Evolutionary conservation across 176 grass and related monocot genomes (phyloP).

Genomic region (Ensete ventricosum): DNA sequence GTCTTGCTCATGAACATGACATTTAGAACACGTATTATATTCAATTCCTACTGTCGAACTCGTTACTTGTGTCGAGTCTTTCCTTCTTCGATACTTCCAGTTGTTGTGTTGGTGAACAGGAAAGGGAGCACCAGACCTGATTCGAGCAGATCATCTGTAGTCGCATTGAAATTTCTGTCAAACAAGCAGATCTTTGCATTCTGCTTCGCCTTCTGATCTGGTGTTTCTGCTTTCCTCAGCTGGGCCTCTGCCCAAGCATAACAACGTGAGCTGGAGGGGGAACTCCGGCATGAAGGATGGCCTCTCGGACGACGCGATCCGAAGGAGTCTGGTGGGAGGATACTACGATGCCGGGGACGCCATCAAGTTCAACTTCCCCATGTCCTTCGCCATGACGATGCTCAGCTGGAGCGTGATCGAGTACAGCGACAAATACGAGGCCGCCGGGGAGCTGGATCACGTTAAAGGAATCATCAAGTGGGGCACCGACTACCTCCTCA

Average conservation of each 20-base stretch:
- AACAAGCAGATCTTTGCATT: not conserved
- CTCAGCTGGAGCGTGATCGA: slow-evolving; percentile 22
- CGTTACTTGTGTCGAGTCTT: too few species aligned
- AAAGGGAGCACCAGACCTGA: not conserved
- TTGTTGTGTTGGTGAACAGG: too few species aligned
- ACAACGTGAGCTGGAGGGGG: slow-evolving; percentile 14
- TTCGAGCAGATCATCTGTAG: too few species aligned
- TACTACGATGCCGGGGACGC: slow-evolving; percentile 13
- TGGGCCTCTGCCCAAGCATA: slow-evolving; percentile 6
- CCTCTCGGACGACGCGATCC: not conserved
- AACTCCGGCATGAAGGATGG: slow-evolving; percentile 8
- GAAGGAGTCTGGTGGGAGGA: slow-evolving; percentile 6
- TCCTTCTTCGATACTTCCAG: too few species aligned
- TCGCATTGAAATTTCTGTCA: too few species aligned
- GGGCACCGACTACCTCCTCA: slow-evolving; percentile 18
- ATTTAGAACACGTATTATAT: too few species aligned
- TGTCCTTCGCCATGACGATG: slow-evolving; percentile 15
- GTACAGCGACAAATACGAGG: slow-evolving; percentile 10
- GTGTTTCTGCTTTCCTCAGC: not conserved
- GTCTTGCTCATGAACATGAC: too few species aligned
- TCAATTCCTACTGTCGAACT: too few species aligned
- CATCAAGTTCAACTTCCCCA: slow-evolving; percentile 17
- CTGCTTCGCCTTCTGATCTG: not conserved
- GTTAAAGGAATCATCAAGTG: slow-evolving; percentile 10
- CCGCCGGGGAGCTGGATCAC: slow-evolving; percentile 3